Base-by-base conservation (phyloP, 139 green algal genomes). In the Chlorella sp. region DNA sequence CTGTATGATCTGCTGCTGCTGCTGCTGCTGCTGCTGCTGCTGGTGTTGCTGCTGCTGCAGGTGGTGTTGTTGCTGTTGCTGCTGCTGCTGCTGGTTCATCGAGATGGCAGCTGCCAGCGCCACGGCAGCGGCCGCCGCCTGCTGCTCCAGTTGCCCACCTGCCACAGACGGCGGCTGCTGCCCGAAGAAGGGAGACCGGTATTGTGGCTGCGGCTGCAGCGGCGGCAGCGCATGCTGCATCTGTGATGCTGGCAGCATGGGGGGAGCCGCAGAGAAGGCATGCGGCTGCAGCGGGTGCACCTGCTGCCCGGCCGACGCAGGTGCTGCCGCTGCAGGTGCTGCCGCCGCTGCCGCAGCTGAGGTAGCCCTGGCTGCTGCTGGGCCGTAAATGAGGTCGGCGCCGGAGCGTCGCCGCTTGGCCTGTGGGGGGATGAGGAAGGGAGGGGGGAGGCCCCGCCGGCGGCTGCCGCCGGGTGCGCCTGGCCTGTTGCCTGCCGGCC, bases 21-120 rank as follows among this genome's bases (percentile, higher is more conserved):
- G 71, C 32, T 21, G 71, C 32, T 68, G 34, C 14, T 30, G 39
- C 42, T 40, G 19, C 12, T 1, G 79, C 4, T 21, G 42, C 79
- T 30, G 39, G 11, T 64, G 84, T 12, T 88, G 84, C 84, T 66
- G 84, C 40, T 83, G 48, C 40, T 34, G 36, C 64, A 0, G 37
- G 42, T n/a, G 82, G 39, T 88, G 48, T 26, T 64, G 84, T 12
- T 88, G 84, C 84, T 66, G 84, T 30, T 83, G 48, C 40, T 34
- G 36, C 64, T 3, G 37, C 32, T n/a, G 82, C 82, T 88, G 48
- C 69, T 68, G 57, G 32, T 86, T 14, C 48, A 57, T 57, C 5
- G 48, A 57, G 48, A 57, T 57, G 48, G 48, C 81, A 60, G 81
- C 60, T 37, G 60, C 60, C 22, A n/a, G 32, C 34, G 81, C 7